Conservation (phyloP, 495 filamentous ascomycete genomes). For the Aspergillus taichungensis region DNA sequence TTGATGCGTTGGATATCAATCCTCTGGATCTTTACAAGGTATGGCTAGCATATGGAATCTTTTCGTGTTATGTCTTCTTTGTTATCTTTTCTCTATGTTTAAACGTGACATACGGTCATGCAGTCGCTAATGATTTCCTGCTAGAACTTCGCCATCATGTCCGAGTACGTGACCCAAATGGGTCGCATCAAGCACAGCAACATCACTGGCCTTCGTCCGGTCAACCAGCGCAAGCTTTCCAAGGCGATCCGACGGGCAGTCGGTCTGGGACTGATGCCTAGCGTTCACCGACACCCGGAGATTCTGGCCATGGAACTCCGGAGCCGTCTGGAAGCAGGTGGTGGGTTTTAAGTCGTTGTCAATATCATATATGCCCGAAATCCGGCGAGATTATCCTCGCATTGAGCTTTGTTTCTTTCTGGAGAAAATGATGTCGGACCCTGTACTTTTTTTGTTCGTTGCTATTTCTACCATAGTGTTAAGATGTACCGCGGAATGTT, state of each 20-base stretch:
- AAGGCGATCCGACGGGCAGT: constrained; percentile 85
- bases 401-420: not conserved
- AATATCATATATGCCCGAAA: not conserved
- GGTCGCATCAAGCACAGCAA: constrained; percentile 71
- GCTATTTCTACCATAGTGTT: too few relatives aligned
- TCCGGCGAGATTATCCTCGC: not conserved
- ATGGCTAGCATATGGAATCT: too few relatives aligned
- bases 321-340: constrained; percentile 17
- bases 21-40: constrained; percentile 83
- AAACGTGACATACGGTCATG: too few relatives aligned
- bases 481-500: too few relatives aligned
- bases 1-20: constrained; percentile 74
- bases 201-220: constrained; percentile 71
- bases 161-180: constrained; percentile 75
- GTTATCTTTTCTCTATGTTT: too few relatives aligned
- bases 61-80: too few relatives aligned
- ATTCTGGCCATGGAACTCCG: constrained; percentile 47
- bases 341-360: constrained; percentile 1
- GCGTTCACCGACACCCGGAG: constrained; percentile 88
- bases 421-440: not conserved
- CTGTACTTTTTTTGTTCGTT: too few relatives aligned
- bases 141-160: constrained; percentile 89
- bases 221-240: constrained; percentile 86
- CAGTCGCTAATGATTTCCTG: not conserved
- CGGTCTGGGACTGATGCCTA: constrained; percentile 85